phyloP scores from a whole-genome alignment of 2,329 filamentous ascomycete genomes.

The Aspergillus piperis region DNA sequence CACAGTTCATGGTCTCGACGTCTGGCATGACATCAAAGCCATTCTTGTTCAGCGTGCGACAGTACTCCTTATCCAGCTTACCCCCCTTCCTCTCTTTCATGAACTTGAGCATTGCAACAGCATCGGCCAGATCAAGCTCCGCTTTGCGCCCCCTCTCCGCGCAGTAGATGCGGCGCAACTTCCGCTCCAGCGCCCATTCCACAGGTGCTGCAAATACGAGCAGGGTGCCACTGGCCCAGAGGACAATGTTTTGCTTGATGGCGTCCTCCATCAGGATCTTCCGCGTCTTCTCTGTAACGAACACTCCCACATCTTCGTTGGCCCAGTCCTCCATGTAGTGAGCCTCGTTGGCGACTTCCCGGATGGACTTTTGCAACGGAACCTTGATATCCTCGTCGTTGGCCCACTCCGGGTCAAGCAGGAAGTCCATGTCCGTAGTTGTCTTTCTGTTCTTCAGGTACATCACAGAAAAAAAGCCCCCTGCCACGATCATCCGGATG shows the following conservation, averaged over 20 bases:
- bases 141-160: conserved; percentile 24
- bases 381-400: conserved; percentile 13
- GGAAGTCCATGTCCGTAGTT: conserved; percentile 14
- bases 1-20: conserved; percentile 28
- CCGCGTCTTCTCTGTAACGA: conserved; percentile 13
- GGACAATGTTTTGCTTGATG: conserved; percentile 3
- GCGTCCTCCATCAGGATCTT: conserved; percentile 7
- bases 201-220: conserved; percentile 34
- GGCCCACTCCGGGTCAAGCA: conserved; percentile 14
- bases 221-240: conserved; percentile 20
- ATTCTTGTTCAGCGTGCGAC: conserved; percentile 32
- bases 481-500: conserved; percentile 11
- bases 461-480: conserved; percentile 15
- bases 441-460: conserved; percentile 13
- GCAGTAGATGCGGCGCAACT: conserved; percentile 33
- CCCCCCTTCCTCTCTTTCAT: conserved; percentile 23
- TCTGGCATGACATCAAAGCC: conserved; percentile 32
- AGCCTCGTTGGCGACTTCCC: conserved; percentile 2
- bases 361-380: conserved; percentile 10
- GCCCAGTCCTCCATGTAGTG: conserved; percentile 12
- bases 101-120: conserved; percentile 31
- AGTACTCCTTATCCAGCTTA: conserved; percentile 27
- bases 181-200: conserved; percentile 38
- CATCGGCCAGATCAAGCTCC: conserved; percentile 32
- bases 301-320: conserved; percentile 14